Evolutionary conservation across 306 rosid genomes (phyloP).

Genomic region (Hylodesmum podocarpum): DNA sequence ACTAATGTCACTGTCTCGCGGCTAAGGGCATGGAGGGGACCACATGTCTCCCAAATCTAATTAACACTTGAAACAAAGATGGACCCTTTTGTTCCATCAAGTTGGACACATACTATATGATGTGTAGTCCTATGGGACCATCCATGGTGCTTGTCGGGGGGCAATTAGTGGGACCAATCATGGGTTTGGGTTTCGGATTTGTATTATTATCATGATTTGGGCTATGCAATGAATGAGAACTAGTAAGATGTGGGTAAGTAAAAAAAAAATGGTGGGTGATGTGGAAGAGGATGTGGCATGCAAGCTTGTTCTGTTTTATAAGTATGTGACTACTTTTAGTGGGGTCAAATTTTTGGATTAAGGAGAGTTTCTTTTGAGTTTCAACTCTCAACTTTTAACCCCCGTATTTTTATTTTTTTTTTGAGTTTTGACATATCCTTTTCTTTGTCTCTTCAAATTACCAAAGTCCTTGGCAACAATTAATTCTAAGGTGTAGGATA

Average conservation of each 20-base stretch:
- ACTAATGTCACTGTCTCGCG: constrained; percentile 53
- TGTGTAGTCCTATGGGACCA: constrained; percentile 57
- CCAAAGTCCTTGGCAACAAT: constrained; percentile 30
- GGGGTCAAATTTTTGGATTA: constrained; percentile 39
- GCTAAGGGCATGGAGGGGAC: constrained; percentile 61
- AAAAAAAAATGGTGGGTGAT: neutral
- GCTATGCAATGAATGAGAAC: constrained; percentile 34
- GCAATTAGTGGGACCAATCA: constrained; percentile 78
- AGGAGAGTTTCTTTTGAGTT: constrained; percentile 5
- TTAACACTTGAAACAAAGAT: constrained; percentile 35
- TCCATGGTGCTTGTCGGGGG: constrained; percentile 78
- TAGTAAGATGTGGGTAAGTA: neutral
- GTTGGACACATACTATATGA: constrained; percentile 84
- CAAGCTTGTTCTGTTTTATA: constrained; percentile 34
- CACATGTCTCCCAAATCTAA: constrained; percentile 47
- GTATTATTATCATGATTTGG: constrained; percentile 46
- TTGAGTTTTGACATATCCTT: constrained; percentile 10
- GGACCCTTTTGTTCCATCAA: constrained; percentile 63
- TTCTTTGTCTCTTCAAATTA: constrained; percentile 34
- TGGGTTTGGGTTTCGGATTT: constrained; percentile 48
- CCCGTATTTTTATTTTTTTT: neutral
- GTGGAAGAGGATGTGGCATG: constrained; percentile 17
- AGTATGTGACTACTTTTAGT: constrained; percentile 38
- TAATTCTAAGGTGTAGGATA: constrained; percentile 17
- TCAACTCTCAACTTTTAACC: constrained; percentile 1